phyloP scores from a whole-genome alignment of 169 alveolate genomes.

The Eimeria sp. region DNA sequence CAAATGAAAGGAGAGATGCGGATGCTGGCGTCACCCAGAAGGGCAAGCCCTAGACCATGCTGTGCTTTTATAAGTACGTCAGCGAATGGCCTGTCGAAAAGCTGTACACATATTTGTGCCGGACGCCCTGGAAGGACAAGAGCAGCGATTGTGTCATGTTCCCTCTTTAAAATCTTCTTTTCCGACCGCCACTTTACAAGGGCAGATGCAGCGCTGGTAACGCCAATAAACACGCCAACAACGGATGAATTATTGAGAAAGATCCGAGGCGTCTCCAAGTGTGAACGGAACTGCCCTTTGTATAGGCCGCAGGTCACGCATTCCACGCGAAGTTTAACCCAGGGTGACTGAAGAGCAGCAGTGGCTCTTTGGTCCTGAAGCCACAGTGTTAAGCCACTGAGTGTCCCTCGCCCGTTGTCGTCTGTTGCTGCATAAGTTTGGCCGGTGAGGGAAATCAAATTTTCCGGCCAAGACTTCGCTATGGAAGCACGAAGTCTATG shows the following conservation, averaged over 20 bases:
- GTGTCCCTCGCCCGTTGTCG: conserved; percentile 18
- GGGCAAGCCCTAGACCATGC: conserved; percentile 21
- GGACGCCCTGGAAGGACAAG: conserved; percentile 66
- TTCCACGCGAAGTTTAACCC: conserved; percentile 54
- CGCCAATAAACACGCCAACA: conserved; percentile 43
- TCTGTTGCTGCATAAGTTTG: not conserved
- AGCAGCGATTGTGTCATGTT: conserved; percentile 9
- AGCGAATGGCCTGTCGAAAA: conserved; percentile 58
- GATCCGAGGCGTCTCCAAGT: conserved; percentile 17
- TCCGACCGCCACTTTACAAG: conserved; percentile 10
- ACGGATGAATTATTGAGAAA: not conserved
- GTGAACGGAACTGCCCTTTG: not conserved
- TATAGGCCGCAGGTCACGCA: not conserved
- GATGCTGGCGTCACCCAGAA: conserved; percentile 48
- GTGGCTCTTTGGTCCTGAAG: conserved; percentile 52
- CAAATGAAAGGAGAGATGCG: conserved; percentile 63
- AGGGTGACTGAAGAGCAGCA: not conserved
- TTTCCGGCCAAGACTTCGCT: conserved; percentile 40
- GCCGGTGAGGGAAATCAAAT: conserved; percentile 7
- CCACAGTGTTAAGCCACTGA: conserved; percentile 46
- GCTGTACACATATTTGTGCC: conserved; percentile 62
- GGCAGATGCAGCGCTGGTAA: conserved; percentile 3
- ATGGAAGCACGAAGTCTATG: conserved; percentile 9
- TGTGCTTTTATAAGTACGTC: conserved; percentile 47
- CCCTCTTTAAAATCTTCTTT: not conserved